These are phyloP conservation scores for Fusarium sp. DNA, from an alignment of 2,329 filamentous ascomycete genomes.

Conservation along the genomic window DNA sequence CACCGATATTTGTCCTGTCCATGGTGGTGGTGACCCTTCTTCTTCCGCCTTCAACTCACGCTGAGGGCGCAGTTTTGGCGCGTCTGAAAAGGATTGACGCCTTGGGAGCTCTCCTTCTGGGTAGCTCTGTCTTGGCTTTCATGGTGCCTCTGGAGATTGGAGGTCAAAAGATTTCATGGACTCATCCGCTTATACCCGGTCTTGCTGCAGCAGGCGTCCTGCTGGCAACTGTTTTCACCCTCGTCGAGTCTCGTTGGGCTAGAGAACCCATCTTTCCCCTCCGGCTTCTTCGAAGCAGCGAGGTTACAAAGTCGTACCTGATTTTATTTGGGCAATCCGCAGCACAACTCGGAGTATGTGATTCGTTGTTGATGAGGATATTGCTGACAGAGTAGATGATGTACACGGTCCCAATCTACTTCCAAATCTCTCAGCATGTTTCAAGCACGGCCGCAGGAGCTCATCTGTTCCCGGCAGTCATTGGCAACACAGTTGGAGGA, in stretches of 20 bases:
- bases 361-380: accelerated
- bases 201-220: constrained; percentile 53
- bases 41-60: constrained; percentile 50
- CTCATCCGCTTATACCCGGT: constrained; percentile 55
- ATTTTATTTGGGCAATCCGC: constrained; percentile 68
- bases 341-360: constrained; percentile 51
- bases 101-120: constrained; percentile 63
- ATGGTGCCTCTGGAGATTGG: constrained; percentile 64
- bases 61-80: constrained; percentile 10
- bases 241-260: constrained; percentile 58
- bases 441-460: constrained; percentile 68
- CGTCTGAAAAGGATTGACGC: constrained; percentile 60
- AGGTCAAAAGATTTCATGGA: constrained; percentile 63
- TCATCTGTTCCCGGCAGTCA: constrained; percentile 73
- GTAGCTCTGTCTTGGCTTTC: constrained; percentile 65
- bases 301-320: constrained; percentile 64
- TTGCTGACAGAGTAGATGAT: constrained; percentile 52
- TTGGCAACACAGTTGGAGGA: constrained; percentile 73
- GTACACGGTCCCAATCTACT: constrained; percentile 76
- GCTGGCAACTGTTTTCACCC: constrained; percentile 55
- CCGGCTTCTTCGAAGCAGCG: constrained; percentile 61
- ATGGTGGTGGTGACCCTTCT: constrained; percentile 63
- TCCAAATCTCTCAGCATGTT: constrained; percentile 69
- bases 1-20: constrained; percentile 65
- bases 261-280: constrained; percentile 70